Base-by-base conservation (phyloP, 495 filamentous ascomycete species). In the Letharia columbiana region DNA sequence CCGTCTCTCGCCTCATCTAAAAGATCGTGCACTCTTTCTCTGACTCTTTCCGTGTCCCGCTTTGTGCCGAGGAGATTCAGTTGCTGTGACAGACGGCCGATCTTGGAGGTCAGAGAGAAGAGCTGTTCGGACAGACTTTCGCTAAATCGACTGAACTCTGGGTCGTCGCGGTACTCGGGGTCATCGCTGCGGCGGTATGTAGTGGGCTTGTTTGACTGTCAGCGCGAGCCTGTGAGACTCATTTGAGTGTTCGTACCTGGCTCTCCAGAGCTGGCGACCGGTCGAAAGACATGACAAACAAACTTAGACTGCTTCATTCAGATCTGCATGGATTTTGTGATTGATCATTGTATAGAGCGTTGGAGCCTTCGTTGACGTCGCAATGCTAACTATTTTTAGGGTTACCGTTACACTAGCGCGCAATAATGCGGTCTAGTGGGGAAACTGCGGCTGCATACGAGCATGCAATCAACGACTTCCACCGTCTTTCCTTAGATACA, bases 41-140 rank as follows among this genome's bases (percentile, higher is more conserved):
- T 87, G 60, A 96, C 89, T 50, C 90, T 84, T 58, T 93, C 91
- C 4, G 91, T 96, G 73, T 99, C 94, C 13, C 90, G 86, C 75
- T 87, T 89, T 11, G 91, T 97, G 35, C 94, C 95, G 13, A 98
- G 82, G 33, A 93, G 83, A 18, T 83, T 84, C 63, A 99, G 84
- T 72, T 99, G 89, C 65, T 85, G 85, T 50, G 84, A 88, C 9
- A 99, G 80, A 40, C 86, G 85, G 64, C 89, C 86, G 70, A 96
- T 91, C 74, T 94, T 95, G 52, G 87, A 86, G 31, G 91, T 96
- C 63, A 99, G 82, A 37, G 82, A 83, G 75, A 96, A 96, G 35
- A 99, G 82, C 75, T 91, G 87, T 71, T 90, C 87, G 71, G 88
- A 92, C 60, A 98, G 84, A 33, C 85, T 82, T 71, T 90, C 86